Evolutionary conservation across 202 grass and related monocot species (phyloP).

Genomic region (Elaeis oleifera): DNA sequence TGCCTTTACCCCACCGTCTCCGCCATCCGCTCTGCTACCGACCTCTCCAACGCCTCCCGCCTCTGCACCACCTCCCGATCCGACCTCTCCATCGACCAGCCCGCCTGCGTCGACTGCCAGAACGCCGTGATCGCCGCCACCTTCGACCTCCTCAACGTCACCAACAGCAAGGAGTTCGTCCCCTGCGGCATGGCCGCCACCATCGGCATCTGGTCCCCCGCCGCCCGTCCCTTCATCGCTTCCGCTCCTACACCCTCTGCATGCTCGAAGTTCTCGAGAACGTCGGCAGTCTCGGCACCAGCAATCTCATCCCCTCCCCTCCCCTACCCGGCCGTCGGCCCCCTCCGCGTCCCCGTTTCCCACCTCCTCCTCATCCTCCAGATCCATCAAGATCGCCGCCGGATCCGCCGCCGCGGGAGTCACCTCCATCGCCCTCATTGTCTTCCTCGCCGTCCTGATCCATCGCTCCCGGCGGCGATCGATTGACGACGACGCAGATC

Average conservation of each 20-base stretch:
- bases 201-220: constrained; percentile 37
- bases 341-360: not conserved
- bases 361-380: not conserved
- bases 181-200: constrained; percentile 60
- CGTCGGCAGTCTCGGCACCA: constrained; percentile 43
- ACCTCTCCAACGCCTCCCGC: constrained; percentile 34
- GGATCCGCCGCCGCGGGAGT: constrained; percentile 38
- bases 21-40: constrained; percentile 15
- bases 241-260: constrained; percentile 40
- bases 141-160: constrained; percentile 28
- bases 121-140: constrained; percentile 34
- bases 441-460: constrained; percentile 19
- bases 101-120: constrained; percentile 38
- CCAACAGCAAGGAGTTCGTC: constrained; percentile 52
- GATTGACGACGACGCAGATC: not conserved
- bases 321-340: constrained; percentile 5
- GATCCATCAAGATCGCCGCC: constrained; percentile 25
- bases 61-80: constrained; percentile 29
- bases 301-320: constrained; percentile 33
- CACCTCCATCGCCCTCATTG: constrained; percentile 13
- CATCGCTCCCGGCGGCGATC: not conserved
- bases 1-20: constrained; percentile 30
- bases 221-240: constrained; percentile 23
- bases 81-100: constrained; percentile 18
- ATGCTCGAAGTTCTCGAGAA: constrained; percentile 64